A percentile compares a stretch with the other conserved stretches of the same genome.
These are phyloP conservation scores for Schoenoplectus tabernaemontani DNA, from an alignment of 202 grass and related monocot species.

Conservation along the genomic window DNA sequence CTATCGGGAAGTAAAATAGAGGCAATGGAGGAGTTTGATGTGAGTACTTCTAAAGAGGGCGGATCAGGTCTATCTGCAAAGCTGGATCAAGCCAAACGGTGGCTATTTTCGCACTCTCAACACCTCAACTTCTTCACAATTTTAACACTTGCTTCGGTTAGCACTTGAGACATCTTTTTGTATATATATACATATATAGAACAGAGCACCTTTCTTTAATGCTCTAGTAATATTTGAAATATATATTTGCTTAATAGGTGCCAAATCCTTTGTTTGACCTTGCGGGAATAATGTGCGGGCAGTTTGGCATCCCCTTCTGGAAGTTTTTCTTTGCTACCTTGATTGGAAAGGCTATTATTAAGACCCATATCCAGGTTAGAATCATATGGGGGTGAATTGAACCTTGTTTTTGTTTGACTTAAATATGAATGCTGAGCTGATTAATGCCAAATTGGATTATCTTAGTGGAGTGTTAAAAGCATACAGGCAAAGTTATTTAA, in stretches of 20 bases:
- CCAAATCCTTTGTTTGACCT: constrained; percentile 94
- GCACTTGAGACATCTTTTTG: constrained; percentile 14
- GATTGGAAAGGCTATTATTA: constrained; percentile 90
- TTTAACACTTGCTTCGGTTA: constrained; percentile 89
- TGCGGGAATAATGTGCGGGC: constrained; percentile 86
- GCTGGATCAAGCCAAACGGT: constrained; percentile 51
- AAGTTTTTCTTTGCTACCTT: constrained; percentile 96
- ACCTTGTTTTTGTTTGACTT: no score
- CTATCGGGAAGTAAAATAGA: constrained; percentile 69
- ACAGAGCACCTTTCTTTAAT: background rate
- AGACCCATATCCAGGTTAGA: constrained; percentile 84
- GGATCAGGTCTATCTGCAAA: constrained; percentile 37
- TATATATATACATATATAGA: background rate
- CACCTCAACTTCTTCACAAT: constrained; percentile 76
- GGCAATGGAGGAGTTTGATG: constrained; percentile 60
- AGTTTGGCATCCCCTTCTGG: constrained; percentile 89
- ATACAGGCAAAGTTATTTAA: no score
- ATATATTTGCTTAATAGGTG: constrained; percentile 37
- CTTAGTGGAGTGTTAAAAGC: background rate
- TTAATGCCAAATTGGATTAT: constrained; percentile 15
- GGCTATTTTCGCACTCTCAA: constrained; percentile 71
- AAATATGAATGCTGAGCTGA: no score
- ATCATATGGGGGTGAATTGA: no score
- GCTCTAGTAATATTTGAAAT: background rate
- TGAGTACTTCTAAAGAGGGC: constrained; percentile 40